Evolutionary conservation across 352 stramenopile genomes (phyloP).

Genomic region (Globisporangium irregulare): DNA sequence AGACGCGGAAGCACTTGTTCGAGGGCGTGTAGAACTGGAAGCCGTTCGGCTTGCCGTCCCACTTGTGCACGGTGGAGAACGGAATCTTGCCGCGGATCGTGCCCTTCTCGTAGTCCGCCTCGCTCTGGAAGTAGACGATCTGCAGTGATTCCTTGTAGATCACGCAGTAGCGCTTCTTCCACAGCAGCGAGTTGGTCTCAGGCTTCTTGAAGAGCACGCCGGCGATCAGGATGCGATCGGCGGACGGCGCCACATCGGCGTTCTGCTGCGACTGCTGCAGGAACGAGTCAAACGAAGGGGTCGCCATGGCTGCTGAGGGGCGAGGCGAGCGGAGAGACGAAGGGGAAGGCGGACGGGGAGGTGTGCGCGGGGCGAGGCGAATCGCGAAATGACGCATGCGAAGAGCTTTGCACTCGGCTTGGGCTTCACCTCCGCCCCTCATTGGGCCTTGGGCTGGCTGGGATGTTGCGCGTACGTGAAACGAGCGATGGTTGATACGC

Average conservation of each 20-base stretch:
- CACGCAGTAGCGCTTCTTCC: conserved; percentile 88
- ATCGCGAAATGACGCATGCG: conserved; percentile 19
- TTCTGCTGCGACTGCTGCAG: conserved; percentile 45
- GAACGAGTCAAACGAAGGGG: conserved; percentile 48
- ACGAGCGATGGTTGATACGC: not conserved
- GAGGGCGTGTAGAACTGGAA: conserved; percentile 87
- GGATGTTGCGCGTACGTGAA: not conserved
- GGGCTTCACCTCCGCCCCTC: not conserved
- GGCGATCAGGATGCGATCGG: conserved; percentile 50
- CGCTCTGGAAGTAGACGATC: conserved; percentile 78
- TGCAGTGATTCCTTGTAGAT: conserved; percentile 65
- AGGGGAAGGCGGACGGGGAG: not conserved
- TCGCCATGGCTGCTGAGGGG: conserved; percentile 12
- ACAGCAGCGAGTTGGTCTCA: conserved; percentile 81
- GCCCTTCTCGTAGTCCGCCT: conserved; percentile 71
- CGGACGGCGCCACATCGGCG: conserved; percentile 20
- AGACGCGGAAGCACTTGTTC: conserved; percentile 85
- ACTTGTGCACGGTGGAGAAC: conserved; percentile 76
- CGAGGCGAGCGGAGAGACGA: not conserved
- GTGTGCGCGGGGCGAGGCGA: conserved; percentile 13
- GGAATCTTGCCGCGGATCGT: conserved; percentile 80
- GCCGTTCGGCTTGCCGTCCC: conserved; percentile 83
- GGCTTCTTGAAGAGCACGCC: conserved; percentile 82
- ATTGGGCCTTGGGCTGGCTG: not conserved
- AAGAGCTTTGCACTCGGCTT: not conserved